A percentile compares a stretch with the other conserved stretches of the same genome.
Evolutionary conservation across 2,329 filamentous ascomycete genomes (phyloP).

Genomic region (Didymella pinodella): DNA sequence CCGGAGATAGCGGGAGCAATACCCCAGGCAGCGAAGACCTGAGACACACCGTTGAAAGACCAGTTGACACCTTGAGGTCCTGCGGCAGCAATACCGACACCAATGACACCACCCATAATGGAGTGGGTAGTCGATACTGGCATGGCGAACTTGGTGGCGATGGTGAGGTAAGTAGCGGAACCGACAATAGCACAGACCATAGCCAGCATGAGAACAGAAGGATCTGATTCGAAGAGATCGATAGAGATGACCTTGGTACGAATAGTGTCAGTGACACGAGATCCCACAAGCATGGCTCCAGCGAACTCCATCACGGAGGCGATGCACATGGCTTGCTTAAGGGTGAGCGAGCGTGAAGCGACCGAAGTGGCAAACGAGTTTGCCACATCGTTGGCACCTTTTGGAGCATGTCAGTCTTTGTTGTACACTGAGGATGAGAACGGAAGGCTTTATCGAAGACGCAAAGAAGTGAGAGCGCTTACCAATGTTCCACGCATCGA

Average conservation of each 20-base stretch:
- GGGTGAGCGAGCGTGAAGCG: conserved; percentile 57
- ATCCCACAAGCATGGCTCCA: conserved; percentile 54
- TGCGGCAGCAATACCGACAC: conserved; percentile 60
- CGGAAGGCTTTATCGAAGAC: not conserved
- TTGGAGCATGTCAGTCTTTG: not conserved
- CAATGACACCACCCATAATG: conserved; percentile 28
- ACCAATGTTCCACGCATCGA: not conserved
- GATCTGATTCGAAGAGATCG: conserved; percentile 54
- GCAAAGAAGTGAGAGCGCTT: not conserved
- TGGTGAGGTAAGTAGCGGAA: conserved; percentile 61
- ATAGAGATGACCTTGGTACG: conserved; percentile 58
- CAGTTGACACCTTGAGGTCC: conserved; percentile 64
- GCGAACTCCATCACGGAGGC: conserved; percentile 57
- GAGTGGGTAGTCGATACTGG: not conserved
- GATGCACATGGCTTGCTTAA: conserved; percentile 57
- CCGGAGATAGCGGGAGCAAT: conserved; percentile 66
- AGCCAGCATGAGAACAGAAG: conserved; percentile 60
- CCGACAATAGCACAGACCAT: conserved; percentile 64
- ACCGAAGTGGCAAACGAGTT: conserved; percentile 60
- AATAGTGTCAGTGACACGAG: conserved; percentile 57
- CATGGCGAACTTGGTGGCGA: conserved; percentile 54
- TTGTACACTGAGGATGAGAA: not conserved
- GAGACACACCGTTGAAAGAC: conserved; percentile 64
- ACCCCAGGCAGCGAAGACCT: conserved; percentile 67
- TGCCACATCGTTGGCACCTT: conserved; percentile 54